phyloP scores from a whole-genome alignment of 208 protist genomes.

The Crithidia acanthocephali region DNA sequence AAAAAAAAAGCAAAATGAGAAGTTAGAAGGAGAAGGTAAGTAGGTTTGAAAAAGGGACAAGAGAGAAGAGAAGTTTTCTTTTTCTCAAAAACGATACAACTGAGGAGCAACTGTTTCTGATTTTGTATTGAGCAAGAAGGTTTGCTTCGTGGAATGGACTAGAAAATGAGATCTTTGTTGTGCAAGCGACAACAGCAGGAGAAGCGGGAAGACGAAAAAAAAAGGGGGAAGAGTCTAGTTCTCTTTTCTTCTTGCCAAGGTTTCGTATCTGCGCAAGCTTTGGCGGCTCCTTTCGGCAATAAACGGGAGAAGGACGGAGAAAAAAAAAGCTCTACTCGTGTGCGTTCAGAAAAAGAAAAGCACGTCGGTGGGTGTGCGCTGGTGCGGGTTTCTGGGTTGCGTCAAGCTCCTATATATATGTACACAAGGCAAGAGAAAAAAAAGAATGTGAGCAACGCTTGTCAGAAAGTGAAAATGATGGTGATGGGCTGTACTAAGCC shows the following conservation, averaged over 20 bases:
- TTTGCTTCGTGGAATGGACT: no score
- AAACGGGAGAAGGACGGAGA: neutral
- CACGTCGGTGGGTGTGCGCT: neutral
- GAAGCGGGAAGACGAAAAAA: neutral
- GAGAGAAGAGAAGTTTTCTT: neutral
- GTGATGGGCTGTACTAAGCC: neutral
- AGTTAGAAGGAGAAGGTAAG: conserved; percentile 12
- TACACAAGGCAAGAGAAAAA: neutral
- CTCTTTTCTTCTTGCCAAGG: neutral
- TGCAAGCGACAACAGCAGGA: neutral
- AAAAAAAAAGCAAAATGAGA: neutral
- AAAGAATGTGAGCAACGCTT: neutral
- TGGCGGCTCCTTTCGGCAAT: no score
- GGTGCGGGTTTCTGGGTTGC: neutral
- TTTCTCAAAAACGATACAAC: neutral
- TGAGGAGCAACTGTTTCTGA: no score
- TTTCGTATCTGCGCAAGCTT: no score
- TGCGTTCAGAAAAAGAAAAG: neutral
- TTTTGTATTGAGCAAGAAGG: no score
- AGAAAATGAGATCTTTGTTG: no score
- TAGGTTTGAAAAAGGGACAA: conserved; percentile 18
- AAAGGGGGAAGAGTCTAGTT: neutral
- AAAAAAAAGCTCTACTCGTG: neutral
- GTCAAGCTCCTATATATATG: neutral
- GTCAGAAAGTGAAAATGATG: neutral